These are phyloP conservation scores for Syzygium aqueum DNA, from an alignment of 345 rosid species.

Conservation along the genomic window DNA sequence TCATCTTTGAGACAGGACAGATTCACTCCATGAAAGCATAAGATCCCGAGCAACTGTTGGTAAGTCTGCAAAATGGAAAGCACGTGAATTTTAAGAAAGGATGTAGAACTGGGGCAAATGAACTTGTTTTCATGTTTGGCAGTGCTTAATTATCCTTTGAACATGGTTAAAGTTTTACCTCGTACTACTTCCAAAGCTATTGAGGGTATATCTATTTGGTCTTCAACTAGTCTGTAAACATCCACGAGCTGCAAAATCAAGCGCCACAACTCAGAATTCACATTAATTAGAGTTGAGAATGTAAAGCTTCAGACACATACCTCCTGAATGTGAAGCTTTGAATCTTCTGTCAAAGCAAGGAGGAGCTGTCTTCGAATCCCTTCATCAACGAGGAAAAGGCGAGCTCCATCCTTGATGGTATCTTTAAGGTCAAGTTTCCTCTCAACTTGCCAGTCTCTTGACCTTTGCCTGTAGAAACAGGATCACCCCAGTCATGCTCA, in stretches of 20 bases:
- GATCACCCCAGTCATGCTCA: not conserved
- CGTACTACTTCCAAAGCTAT: constrained; percentile 61
- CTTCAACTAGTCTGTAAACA: constrained; percentile 80
- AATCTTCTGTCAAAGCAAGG: constrained; percentile 88
- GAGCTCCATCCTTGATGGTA: constrained; percentile 92
- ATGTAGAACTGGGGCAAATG: not conserved
- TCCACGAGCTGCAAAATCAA: constrained; percentile 60
- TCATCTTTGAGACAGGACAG: constrained; percentile 54
- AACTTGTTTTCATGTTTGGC: not conserved
- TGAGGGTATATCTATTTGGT: constrained; percentile 63
- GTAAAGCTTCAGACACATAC: constrained; percentile 3
- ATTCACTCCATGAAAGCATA: constrained; percentile 73
- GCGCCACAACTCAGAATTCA: constrained; percentile 2
- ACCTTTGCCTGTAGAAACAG: constrained; percentile 27
- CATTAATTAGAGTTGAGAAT: not conserved
- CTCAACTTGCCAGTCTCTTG: constrained; percentile 27
- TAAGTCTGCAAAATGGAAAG: constrained; percentile 38
- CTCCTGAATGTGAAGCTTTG: constrained; percentile 95
- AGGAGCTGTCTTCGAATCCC: constrained; percentile 88
- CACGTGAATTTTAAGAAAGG: not conserved
- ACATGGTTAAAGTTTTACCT: constrained; percentile 26
- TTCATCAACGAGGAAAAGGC: constrained; percentile 74
- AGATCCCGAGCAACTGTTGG: constrained; percentile 73
- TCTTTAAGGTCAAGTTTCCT: constrained; percentile 75
- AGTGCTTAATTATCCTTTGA: not conserved